Evolutionary conservation across 2,329 filamentous ascomycete genomes (phyloP).

Genomic region (Didymella pinodella): DNA sequence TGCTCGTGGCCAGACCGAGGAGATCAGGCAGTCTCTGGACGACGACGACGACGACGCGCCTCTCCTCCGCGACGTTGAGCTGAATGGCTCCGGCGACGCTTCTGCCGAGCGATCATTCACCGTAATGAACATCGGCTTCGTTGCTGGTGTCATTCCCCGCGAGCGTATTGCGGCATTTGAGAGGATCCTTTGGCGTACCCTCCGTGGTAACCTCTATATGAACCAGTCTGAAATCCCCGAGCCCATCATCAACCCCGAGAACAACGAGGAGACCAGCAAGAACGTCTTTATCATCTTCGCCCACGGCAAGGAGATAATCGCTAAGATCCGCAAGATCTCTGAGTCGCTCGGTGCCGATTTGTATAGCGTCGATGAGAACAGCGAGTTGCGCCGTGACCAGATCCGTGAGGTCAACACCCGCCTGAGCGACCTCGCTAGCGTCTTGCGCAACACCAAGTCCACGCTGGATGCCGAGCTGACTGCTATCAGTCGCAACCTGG

Average conservation of each 20-base stretch:
- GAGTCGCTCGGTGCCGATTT: slow-evolving; percentile 95
- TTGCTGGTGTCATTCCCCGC: slow-evolving; percentile 91
- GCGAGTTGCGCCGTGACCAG: slow-evolving; percentile 92
- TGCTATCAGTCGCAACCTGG: slow-evolving; percentile 89
- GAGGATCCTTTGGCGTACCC: slow-evolving; percentile 94
- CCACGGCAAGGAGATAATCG: slow-evolving; percentile 96
- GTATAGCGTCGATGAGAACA: slow-evolving; percentile 97
- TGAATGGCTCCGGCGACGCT: slow-evolving; percentile 73
- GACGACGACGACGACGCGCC: slow-evolving; percentile 91
- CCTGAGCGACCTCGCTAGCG: slow-evolving; percentile 87
- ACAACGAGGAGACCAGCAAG: slow-evolving; percentile 91
- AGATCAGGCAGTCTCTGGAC: slow-evolving; percentile 86
- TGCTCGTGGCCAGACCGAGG: slow-evolving; percentile 94
- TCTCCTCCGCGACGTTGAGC: slow-evolving; percentile 89
- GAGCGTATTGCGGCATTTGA: slow-evolving; percentile 96
- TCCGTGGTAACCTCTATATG: slow-evolving; percentile 99
- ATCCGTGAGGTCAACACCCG: slow-evolving; percentile 97
- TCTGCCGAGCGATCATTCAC: slow-evolving; percentile 86
- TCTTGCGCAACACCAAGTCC: slow-evolving; percentile 92
- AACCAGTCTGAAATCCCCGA: slow-evolving; percentile 99
- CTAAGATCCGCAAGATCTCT: slow-evolving; percentile 98
- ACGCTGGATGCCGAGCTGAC: slow-evolving; percentile 92
- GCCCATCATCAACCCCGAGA: slow-evolving; percentile 87
- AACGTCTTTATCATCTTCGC: slow-evolving; percentile 99
- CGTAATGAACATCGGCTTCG: slow-evolving; percentile 98